A percentile compares a stretch with the other conserved stretches of the same genome.
phyloP scores from a whole-genome alignment of 345 rosid genomes.

The Eucalyptus tenuipes region DNA sequence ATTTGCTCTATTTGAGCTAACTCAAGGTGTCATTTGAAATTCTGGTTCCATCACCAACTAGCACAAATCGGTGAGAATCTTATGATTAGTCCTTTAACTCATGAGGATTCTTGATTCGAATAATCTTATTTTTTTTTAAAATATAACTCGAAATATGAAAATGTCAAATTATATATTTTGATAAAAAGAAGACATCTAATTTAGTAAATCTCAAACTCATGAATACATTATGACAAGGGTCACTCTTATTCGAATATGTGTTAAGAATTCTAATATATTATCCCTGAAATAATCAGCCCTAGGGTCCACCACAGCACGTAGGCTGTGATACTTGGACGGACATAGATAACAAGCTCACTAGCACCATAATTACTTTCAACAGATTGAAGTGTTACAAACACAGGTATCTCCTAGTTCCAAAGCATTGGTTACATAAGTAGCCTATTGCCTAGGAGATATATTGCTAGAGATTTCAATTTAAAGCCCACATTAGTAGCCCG shows the following conservation, averaged over 20 bases:
- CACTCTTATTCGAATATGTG: not conserved
- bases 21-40: not conserved
- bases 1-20: not conserved
- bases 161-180: not conserved
- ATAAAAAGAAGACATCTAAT: not conserved
- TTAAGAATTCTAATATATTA: not conserved
- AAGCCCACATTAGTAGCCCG: not conserved
- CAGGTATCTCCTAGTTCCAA: not conserved
- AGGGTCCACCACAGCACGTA: not conserved
- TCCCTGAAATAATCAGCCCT: not conserved
- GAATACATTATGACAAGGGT: not conserved
- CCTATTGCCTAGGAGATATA: not conserved
- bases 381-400: not conserved
- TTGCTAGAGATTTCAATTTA: not conserved
- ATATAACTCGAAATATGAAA: not conserved
- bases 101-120: not conserved
- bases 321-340: not conserved
- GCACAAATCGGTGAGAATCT: not conserved
- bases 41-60: not conserved
- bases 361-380: not conserved
- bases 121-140: not conserved
- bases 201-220: not conserved
- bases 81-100: not conserved
- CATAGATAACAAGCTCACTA: not conserved
- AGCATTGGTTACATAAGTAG: not conserved